phyloP scores from a whole-genome alignment of 1,284 basidiomycete species.

The Leccinum cinnamomeum region DNA sequence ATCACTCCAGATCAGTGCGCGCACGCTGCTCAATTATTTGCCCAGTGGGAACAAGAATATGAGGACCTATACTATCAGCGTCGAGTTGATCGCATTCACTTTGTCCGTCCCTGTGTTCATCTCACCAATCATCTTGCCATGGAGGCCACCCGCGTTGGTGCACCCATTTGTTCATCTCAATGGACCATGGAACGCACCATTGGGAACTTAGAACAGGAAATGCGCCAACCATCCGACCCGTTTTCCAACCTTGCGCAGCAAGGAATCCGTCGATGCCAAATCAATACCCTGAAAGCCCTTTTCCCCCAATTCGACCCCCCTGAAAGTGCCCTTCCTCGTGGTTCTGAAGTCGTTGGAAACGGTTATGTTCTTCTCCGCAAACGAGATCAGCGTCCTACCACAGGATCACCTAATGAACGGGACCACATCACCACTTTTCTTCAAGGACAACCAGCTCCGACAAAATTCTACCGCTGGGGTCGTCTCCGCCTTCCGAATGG shows the following conservation, averaged over 20 bases:
- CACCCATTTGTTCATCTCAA: conserved; percentile 13
- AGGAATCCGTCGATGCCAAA: neutral
- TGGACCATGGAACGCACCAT: conserved; percentile 19
- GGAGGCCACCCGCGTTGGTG: neutral
- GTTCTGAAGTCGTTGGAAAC: neutral
- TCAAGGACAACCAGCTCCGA: neutral
- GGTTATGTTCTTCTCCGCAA: neutral
- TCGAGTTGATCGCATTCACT: neutral
- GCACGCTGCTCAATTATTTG: neutral
- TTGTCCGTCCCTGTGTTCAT: neutral
- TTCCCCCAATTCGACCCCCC: neutral
- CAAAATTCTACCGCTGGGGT: neutral
- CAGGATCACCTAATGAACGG: neutral
- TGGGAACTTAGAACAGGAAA: conserved; percentile 11
- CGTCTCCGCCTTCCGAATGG: neutral
- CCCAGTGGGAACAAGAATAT: neutral
- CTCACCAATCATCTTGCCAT: conserved; percentile 1
- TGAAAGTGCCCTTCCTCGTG: neutral
- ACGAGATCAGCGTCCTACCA: neutral
- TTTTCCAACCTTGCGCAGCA: conserved; percentile 8
- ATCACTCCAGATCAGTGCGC: neutral
- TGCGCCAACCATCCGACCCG: neutral
- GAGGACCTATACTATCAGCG: neutral
- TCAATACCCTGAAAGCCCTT: neutral
- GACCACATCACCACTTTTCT: neutral